A percentile compares a stretch with the other conserved stretches of the same genome.
Evolutionary conservation across 345 rosid genomes (phyloP).

Genomic region (Ricinus communis): DNA sequence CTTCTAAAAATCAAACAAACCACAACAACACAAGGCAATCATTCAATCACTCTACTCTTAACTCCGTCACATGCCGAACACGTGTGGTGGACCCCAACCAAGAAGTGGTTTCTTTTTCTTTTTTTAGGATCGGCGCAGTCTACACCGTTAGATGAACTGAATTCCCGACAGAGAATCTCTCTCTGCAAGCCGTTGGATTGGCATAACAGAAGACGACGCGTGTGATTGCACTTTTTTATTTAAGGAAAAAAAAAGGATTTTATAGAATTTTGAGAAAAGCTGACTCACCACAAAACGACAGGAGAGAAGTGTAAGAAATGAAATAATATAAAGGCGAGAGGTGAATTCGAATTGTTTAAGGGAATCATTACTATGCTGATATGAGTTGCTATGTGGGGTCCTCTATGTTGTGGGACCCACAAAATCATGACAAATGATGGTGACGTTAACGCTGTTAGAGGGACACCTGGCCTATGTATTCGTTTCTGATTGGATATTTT

Average conservation of each 20-base stretch:
- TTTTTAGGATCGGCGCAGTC: too few species aligned
- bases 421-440: too few species aligned
- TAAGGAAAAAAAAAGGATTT: neutral
- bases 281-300: slow-evolving; percentile 24
- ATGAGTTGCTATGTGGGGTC: too few species aligned
- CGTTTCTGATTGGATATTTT: too few species aligned
- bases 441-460: too few species aligned
- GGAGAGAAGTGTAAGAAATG: slow-evolving; percentile 10
- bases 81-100: slow-evolving; percentile 19
- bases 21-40: too few species aligned
- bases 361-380: slow-evolving; percentile 13
- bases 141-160: slow-evolving; percentile 14
- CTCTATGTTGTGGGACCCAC: too few species aligned
- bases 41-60: too few species aligned
- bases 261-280: neutral
- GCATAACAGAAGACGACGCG: neutral
- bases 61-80: slow-evolving; percentile 8
- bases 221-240: neutral
- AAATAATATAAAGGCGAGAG: too few species aligned
- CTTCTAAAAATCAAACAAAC: too few species aligned
- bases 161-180: neutral
- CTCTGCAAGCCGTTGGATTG: slow-evolving; percentile 13
- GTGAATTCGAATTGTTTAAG: neutral
- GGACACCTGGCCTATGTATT: too few species aligned
- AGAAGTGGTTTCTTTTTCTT: neutral